A percentile compares a stretch with the other conserved stretches of the same genome.
Conservation (phyloP, 2,329 filamentous ascomycete genomes). For the Corinectria fuckeliana region DNA sequence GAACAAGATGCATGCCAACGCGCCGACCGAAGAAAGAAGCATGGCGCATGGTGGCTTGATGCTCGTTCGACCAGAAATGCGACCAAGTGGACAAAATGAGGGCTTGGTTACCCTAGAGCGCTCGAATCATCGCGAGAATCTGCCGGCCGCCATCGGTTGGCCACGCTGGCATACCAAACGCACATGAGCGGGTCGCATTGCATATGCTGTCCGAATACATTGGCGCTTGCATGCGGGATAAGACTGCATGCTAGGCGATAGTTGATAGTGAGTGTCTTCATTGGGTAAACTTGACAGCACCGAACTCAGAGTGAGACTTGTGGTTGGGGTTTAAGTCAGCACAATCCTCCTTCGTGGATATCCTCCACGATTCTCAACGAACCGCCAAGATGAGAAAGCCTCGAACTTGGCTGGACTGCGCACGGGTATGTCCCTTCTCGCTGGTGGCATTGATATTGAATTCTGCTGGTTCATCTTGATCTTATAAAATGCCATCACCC, state of each 20-base stretch:
- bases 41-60: constrained; percentile 35
- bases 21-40: constrained; percentile 27
- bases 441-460: not conserved
- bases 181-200: constrained; percentile 25
- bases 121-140: constrained; percentile 20
- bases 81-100: constrained; percentile 27
- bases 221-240: constrained; percentile 28
- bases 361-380: not conserved
- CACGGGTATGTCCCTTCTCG: not conserved
- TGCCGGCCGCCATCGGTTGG: constrained; percentile 32
- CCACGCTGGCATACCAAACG: constrained; percentile 35
- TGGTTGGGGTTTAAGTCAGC: not conserved
- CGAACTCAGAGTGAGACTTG: not conserved
- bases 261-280: constrained; percentile 15
- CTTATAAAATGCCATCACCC: constrained; percentile 23
- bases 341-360: not conserved
- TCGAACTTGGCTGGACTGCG: not conserved
- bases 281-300: constrained; percentile 10
- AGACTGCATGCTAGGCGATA: constrained; percentile 3
- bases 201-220: constrained; percentile 19
- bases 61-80: constrained; percentile 25
- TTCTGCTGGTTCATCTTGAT: constrained; percentile 10
- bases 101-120: constrained; percentile 34
- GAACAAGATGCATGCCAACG: constrained; percentile 27
- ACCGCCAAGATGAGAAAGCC: not conserved